phyloP scores from a whole-genome alignment of 306 rosid genomes.

The Casuarina glauca region DNA sequence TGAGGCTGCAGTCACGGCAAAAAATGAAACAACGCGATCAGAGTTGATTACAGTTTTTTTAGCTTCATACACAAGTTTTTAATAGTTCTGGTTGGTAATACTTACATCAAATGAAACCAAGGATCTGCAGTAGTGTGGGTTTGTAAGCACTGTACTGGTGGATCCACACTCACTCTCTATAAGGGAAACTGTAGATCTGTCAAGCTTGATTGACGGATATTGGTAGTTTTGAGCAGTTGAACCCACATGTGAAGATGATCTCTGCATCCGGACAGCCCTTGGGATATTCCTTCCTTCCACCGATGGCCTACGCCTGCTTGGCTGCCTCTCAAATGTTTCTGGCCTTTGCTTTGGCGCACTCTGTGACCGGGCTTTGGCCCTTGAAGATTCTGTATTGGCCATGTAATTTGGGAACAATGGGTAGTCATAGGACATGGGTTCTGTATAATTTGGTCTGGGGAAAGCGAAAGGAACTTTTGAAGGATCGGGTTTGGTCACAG shows the following conservation, averaged over 20 bases:
- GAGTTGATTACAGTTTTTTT: slow-evolving; percentile 2
- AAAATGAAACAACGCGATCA: slow-evolving; percentile 18
- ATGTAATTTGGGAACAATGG: slow-evolving; percentile 81
- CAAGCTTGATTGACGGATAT: slow-evolving; percentile 83
- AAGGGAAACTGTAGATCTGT: slow-evolving; percentile 69
- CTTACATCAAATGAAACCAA: slow-evolving; percentile 69
- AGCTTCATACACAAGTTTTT: slow-evolving; percentile 3
- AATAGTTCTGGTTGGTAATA: slow-evolving; percentile 19
- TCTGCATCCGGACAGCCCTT: slow-evolving; percentile 79
- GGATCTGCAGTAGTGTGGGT: slow-evolving; percentile 66
- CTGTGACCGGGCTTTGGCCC: slow-evolving; percentile 80
- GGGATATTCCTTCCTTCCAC: slow-evolving; percentile 87
- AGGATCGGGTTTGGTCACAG: slow-evolving; percentile 47
- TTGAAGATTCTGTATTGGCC: slow-evolving; percentile 92
- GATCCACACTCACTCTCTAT: slow-evolving; percentile 89
- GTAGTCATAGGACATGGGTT: slow-evolving; percentile 55
- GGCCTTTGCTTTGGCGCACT: slow-evolving; percentile 94
- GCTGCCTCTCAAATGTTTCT: slow-evolving; percentile 70
- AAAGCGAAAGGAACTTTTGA: slow-evolving; percentile 58
- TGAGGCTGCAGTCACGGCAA: slow-evolving; percentile 53
- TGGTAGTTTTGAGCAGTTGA: slow-evolving; percentile 58
- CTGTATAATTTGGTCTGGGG: slow-evolving; percentile 58
- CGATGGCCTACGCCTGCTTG: slow-evolving; percentile 62
- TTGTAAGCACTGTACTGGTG: slow-evolving; percentile 68
- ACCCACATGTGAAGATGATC: slow-evolving; percentile 89